Conservation (phyloP, 1,139 yeast genomes). For the Geotrichum citri-aurantii region DNA sequence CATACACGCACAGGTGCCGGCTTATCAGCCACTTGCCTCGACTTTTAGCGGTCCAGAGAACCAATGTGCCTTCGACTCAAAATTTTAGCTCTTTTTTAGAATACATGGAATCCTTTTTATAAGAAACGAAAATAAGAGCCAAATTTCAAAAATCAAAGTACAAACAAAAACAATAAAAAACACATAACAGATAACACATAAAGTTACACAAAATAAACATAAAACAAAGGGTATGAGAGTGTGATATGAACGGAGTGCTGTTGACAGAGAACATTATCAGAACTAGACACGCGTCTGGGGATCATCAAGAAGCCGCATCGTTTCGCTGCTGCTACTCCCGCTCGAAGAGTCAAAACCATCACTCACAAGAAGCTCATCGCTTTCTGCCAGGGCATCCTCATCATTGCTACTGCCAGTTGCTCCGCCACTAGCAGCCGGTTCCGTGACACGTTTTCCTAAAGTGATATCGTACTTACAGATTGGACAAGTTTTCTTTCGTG, state of each 20-base stretch:
- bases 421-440: background rate
- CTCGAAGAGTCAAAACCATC: background rate
- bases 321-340: background rate
- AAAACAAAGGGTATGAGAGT: background rate
- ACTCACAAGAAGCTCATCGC: background rate
- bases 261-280: background rate
- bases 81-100: too few relatives aligned
- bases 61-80: too few relatives aligned
- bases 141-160: too few relatives aligned
- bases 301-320: background rate
- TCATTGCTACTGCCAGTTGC: background rate
- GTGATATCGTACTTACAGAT: conserved; percentile 36
- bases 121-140: too few relatives aligned
- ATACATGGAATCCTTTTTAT: too few relatives aligned
- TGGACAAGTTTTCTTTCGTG: conserved; percentile 36
- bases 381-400: background rate
- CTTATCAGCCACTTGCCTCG: too few relatives aligned
- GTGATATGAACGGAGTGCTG: background rate
- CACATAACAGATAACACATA: too few relatives aligned
- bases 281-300: background rate
- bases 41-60: too few relatives aligned
- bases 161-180: background rate
- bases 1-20: too few relatives aligned
- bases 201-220: background rate
- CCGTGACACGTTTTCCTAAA: conserved; percentile 1